Evolutionary conservation across 768 basidiomycete species (phyloP).

Genomic region (Kwoniella europaea): DNA sequence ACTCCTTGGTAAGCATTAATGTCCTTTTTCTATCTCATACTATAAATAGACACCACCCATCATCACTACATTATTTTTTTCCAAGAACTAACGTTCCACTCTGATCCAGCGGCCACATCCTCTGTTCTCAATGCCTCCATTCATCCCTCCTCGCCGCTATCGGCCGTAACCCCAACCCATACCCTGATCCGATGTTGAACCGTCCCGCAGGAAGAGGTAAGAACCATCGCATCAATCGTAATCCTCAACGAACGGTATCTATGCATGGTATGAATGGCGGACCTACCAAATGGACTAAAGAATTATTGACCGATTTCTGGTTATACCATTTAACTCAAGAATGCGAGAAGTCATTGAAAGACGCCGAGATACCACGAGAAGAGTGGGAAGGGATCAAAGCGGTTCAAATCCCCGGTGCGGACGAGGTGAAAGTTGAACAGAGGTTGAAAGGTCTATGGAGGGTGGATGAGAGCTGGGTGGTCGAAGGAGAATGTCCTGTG

Average conservation of each 20-base stretch:
- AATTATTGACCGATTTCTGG: constrained; percentile 23
- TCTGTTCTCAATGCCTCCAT: constrained; percentile 46
- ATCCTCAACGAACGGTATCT: constrained; percentile 3
- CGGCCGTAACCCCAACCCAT: constrained; percentile 39
- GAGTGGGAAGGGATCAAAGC: constrained; percentile 13
- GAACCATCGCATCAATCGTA: background rate
- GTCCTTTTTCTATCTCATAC: background rate
- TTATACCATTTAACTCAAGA: background rate
- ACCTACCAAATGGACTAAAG: constrained; percentile 33
- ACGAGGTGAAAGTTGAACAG: constrained; percentile 29
- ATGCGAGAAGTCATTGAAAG: constrained; percentile 20
- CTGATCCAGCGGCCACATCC: constrained; percentile 44
- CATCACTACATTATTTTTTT: background rate
- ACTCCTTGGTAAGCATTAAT: constrained; percentile 40
- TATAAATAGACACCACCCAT: background rate
- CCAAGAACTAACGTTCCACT: background rate
- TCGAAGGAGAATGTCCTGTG: constrained; percentile 54
- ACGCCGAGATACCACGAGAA: constrained; percentile 2
- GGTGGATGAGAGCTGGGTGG: constrained; percentile 34
- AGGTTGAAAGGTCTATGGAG: constrained; percentile 47
- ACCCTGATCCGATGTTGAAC: constrained; percentile 18
- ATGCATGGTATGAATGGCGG: constrained; percentile 1
- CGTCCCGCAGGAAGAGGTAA: constrained; percentile 5
- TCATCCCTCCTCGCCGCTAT: constrained; percentile 42
- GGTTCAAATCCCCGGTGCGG: background rate